Conservation (phyloP, 2,329 filamentous ascomycete species). For the Helotiales sp. region DNA sequence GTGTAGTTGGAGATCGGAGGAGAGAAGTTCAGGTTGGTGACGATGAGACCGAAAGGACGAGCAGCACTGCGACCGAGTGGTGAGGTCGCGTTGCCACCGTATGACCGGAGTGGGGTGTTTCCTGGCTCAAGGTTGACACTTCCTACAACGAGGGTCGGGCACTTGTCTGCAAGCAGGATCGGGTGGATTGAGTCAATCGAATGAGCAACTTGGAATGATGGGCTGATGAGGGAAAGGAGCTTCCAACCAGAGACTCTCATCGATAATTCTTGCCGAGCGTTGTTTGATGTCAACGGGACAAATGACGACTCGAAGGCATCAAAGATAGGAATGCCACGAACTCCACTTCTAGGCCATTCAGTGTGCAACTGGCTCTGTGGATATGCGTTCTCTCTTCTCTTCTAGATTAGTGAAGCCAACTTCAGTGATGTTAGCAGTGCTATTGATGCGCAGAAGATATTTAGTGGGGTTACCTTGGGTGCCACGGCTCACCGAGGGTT, state of each 20-base stretch:
- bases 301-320: conserved; percentile 42
- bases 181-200: conserved; percentile 38
- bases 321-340: conserved; percentile 41
- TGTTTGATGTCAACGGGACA: conserved; percentile 40
- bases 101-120: conserved; percentile 38
- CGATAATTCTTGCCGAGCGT: conserved; percentile 38
- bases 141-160: conserved; percentile 38
- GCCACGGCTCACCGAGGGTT: conserved; percentile 34
- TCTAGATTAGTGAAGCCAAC: conserved; percentile 35
- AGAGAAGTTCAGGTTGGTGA: conserved; percentile 33
- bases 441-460: conserved; percentile 34
- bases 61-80: conserved; percentile 27
- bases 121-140: conserved; percentile 41
- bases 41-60: conserved; percentile 32
- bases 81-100: conserved; percentile 28
- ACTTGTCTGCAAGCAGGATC: conserved; percentile 40
- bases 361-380: conserved; percentile 45
- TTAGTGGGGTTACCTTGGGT: conserved; percentile 31
- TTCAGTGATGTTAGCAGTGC: conserved; percentile 31
- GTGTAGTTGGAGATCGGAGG: conserved; percentile 31
- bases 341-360: conserved; percentile 46
- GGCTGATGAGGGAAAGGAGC: conserved; percentile 40
- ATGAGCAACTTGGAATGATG: conserved; percentile 43
- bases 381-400: conserved; percentile 22
- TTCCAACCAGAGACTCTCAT: conserved; percentile 42